These are phyloP conservation scores for Debaryomyces subglobosus DNA, from an alignment of 1,139 yeast species.

Conservation along the genomic window DNA sequence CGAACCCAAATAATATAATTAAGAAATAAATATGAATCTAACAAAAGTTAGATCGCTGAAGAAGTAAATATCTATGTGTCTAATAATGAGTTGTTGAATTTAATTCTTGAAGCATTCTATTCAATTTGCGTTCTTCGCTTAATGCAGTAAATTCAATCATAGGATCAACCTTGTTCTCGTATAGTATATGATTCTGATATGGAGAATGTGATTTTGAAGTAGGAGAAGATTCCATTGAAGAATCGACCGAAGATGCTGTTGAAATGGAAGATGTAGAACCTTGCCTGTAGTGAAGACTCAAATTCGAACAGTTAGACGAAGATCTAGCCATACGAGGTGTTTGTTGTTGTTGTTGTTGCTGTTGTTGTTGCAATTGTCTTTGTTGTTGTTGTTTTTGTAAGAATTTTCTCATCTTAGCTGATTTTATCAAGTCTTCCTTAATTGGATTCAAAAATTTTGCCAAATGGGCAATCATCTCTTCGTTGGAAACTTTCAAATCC, in stretches of 20 bases:
- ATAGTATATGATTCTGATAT: neutral
- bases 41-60: neutral
- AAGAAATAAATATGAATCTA: conserved; percentile 2
- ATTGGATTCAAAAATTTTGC: conserved; percentile 64
- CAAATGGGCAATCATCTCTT: conserved; percentile 54
- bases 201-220: conserved; percentile 10
- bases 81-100: conserved; percentile 3
- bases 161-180: conserved; percentile 34
- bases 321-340: conserved; percentile 15
- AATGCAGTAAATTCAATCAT: conserved; percentile 45
- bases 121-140: conserved; percentile 44
- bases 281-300: conserved; percentile 30
- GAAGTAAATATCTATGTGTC: conserved; percentile 6
- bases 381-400: conserved; percentile 28
- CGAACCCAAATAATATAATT: conserved; percentile 1
- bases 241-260: conserved; percentile 21
- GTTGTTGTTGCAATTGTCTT: conserved; percentile 16
- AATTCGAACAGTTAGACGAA: conserved; percentile 15
- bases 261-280: conserved; percentile 30
- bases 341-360: conserved; percentile 11
- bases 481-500: conserved; percentile 62
- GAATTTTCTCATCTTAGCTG: conserved; percentile 40
- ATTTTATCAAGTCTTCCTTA: conserved; percentile 54
- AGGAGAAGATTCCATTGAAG: conserved; percentile 13
- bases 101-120: conserved; percentile 23